phyloP scores from a whole-genome alignment of 139 green algal genomes.

The Dunaliella primolecta region DNA sequence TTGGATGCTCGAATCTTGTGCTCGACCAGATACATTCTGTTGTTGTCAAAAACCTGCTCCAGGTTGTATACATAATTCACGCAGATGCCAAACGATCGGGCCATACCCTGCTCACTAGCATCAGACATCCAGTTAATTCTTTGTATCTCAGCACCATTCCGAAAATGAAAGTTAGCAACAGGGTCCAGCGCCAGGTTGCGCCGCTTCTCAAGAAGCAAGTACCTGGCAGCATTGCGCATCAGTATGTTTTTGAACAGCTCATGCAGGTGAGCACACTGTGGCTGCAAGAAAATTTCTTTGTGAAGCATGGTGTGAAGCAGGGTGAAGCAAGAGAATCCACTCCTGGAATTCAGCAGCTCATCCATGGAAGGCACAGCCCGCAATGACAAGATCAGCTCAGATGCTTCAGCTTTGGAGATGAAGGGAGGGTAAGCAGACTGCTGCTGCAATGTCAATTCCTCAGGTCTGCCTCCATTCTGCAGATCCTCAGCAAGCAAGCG shows the following conservation, averaged over 20 bases:
- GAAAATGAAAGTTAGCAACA: slow-evolving; percentile 83
- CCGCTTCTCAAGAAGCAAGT: slow-evolving; percentile 63
- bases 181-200: slow-evolving; percentile 68
- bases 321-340: too few relatives aligned
- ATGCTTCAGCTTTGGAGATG: too few relatives aligned
- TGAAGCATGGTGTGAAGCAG: too few relatives aligned
- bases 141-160: slow-evolving; percentile 71
- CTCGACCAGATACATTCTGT: slow-evolving; percentile 45
- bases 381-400: too few relatives aligned
- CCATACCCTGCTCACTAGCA: slow-evolving; percentile 39
- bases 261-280: not conserved
- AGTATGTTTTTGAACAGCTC: slow-evolving; percentile 38
- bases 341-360: too few relatives aligned
- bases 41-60: slow-evolving; percentile 30
- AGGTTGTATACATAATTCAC: slow-evolving; percentile 76
- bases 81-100: slow-evolving; percentile 68
- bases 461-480: not conserved
- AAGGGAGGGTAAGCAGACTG: not conserved
- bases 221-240: slow-evolving; percentile 54
- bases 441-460: too few relatives aligned
- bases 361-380: too few relatives aligned
- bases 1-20: slow-evolving; percentile 26
- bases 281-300: not conserved
- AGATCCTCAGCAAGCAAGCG: slow-evolving; percentile 25
- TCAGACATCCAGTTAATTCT: slow-evolving; percentile 66